phyloP scores from a whole-genome alignment of 805 yeast genomes.

The Pichia sporocuriosa region DNA sequence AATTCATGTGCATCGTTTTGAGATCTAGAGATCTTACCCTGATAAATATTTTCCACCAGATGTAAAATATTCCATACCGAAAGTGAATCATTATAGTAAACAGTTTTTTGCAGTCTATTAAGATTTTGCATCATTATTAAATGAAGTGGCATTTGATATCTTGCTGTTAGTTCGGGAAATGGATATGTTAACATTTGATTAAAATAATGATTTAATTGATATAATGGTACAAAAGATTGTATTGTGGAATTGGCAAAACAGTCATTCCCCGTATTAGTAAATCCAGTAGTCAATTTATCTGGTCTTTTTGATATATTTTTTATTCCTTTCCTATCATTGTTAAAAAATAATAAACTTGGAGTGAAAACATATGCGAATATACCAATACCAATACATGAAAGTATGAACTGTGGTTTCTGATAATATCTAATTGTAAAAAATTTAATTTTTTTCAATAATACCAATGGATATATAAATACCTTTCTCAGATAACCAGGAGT shows the following conservation, averaged over 20 bases:
- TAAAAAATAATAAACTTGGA: background rate
- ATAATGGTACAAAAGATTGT: constrained; percentile 67
- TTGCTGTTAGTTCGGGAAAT: constrained; percentile 1
- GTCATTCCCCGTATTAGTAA: constrained; percentile 75
- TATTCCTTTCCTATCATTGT: no score
- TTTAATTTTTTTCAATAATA: background rate
- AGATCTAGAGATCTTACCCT: constrained; percentile 64
- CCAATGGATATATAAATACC: background rate
- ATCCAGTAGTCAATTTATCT: constrained; percentile 74
- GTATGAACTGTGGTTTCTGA: constrained; percentile 1
- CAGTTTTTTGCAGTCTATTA: constrained; percentile 55
- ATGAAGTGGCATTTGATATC: constrained; percentile 48
- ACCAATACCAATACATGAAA: background rate
- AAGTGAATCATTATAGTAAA: constrained; percentile 43
- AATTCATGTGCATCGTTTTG: constrained; percentile 97
- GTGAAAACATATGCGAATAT: background rate
- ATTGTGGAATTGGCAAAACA: constrained; percentile 89
- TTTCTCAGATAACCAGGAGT: background rate
- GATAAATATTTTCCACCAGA: constrained; percentile 64
- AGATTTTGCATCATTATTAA: constrained; percentile 46
- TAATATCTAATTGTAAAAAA: background rate
- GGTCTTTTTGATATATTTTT: constrained; percentile 40
- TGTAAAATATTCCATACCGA: constrained; percentile 77
- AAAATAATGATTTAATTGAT: constrained; percentile 52
- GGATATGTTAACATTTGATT: constrained; percentile 24